Percentiles rank a stretch among this genome's conserved stretches.
Conservation (phyloP, 106 monocot genomes). For the Allium fistulosum region DNA sequence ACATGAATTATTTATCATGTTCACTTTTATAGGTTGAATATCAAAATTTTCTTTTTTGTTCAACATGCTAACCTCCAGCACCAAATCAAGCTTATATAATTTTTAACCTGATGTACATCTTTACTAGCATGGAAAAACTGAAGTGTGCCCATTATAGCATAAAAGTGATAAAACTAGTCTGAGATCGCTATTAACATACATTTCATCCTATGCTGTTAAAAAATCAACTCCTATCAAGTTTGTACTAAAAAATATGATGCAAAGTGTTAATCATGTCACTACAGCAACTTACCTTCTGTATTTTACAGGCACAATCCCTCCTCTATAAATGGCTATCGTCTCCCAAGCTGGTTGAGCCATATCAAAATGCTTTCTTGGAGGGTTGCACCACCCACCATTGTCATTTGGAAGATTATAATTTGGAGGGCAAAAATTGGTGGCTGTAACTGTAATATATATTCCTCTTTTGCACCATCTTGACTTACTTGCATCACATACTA, state of each 20-base stretch:
- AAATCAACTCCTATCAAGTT: background rate
- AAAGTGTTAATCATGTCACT: background rate
- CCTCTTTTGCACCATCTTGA: conserved; percentile 38
- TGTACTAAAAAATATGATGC: background rate
- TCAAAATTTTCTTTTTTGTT: too few species aligned
- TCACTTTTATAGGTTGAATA: too few species aligned
- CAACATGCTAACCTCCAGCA: too few species aligned
- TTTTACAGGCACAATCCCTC: conserved; percentile 58
- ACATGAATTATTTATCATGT: too few species aligned
- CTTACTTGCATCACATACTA: conserved; percentile 23
- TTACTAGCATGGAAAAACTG: too few species aligned
- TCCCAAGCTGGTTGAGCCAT: conserved; percentile 76
- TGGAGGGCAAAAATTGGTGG: conserved; percentile 68
- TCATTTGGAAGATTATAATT: conserved; percentile 50
- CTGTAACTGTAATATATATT: conserved; percentile 34
- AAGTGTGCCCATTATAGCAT: too few species aligned
- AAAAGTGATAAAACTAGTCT: too few species aligned
- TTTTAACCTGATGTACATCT: too few species aligned
- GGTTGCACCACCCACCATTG: conserved; percentile 68
- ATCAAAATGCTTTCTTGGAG: conserved; percentile 50
- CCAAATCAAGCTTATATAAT: too few species aligned
- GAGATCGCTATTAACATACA: too few species aligned
- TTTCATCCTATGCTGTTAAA: too few species aligned
- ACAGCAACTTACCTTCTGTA: conserved; percentile 32
- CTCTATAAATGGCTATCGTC: conserved; percentile 27